phyloP scores from a whole-genome alignment of 2,329 filamentous ascomycete species.

The Uncinocarpus reesii region DNA sequence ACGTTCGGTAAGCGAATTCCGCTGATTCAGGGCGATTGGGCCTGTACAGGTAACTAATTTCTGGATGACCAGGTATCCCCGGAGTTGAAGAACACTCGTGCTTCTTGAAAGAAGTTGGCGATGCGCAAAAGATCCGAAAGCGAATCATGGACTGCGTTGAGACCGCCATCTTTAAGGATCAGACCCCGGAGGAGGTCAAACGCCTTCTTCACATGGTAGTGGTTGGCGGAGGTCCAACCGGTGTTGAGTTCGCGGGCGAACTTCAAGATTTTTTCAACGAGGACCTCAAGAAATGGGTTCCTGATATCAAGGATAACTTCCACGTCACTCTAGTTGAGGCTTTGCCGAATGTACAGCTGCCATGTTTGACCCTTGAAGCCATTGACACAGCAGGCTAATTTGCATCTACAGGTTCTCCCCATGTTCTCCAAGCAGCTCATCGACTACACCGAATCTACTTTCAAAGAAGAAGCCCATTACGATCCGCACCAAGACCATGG shows the following conservation, averaged over 20 bases:
- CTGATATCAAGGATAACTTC: conserved; percentile 89
- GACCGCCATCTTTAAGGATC: conserved; percentile 96
- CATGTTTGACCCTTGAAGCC: too few relatives aligned
- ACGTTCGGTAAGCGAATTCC: conserved; percentile 61
- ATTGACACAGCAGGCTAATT: too few relatives aligned
- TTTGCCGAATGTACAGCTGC: conserved; percentile 72
- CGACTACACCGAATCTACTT: conserved; percentile 97
- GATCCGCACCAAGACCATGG: conserved; percentile 97
- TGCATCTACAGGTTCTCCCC: conserved; percentile 54
- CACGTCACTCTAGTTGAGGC: conserved; percentile 96
- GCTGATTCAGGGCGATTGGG: too few relatives aligned
- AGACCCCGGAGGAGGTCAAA: conserved; percentile 75
- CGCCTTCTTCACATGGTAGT: conserved; percentile 97
- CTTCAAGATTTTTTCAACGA: conserved; percentile 98
- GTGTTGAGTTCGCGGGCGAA: conserved; percentile 97
- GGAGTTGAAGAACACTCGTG: conserved; percentile 91
- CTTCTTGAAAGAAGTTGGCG: conserved; percentile 96
- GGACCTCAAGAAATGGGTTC: conserved; percentile 95
- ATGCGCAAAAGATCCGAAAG: conserved; percentile 92
- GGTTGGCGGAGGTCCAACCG: conserved; percentile 83
- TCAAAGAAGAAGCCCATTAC: conserved; percentile 98
- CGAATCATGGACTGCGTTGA: conserved; percentile 99
- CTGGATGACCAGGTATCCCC: conserved; percentile 53
- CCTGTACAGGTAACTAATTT: background rate
- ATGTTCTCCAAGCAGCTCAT: conserved; percentile 99